Evolutionary conservation across 2,329 filamentous ascomycete species (phyloP), one percentile per base, ranked within the genome.

Genomic region (Exophiala oligosperma): DNA sequence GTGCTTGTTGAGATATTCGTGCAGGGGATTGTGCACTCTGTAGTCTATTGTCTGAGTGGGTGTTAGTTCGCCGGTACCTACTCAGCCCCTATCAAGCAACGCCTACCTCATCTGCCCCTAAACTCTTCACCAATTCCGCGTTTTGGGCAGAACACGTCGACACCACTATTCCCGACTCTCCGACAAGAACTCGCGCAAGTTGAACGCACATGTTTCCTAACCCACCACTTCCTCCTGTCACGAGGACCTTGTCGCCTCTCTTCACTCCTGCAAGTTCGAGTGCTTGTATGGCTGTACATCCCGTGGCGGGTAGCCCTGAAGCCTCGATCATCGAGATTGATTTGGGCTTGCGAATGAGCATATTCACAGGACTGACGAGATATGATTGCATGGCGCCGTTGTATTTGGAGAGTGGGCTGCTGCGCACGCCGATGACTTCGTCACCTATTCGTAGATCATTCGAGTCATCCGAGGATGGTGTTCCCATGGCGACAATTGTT

Each of bases 41-140:
- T 61, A 61, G 54, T 57, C 54, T 12, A 61, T 51, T 3, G 43
- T 24, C 51, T 50, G 32, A 35, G 32, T 9, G 32, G 7, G 32
- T 35, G 32, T 35, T 35, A 35, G 32, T 35, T 11, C 32, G 32
- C 7, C 32, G 8, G 32, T 35, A 8, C 9, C 7, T 35, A 9
- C 32, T 8, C 9, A 2, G 32, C 32, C 9, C 32, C 6, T 4
- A 43, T 43, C 40, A 35, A 35, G 11, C 2, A 11, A 43, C 4
- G 14, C 51, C 35, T 35, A 61, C 58, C 50, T 61, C 50, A 49
- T 61, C 58, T 17, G 58, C 58, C 11, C 58, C 58, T 32, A 54
- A 24, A 1, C 40, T 41, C 32, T 11, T 29, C 2, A 59, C 51
- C 4, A 54, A 24, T 9, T 46, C 43, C 8, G 21, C 17, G 24